Percentiles rank a stretch among this genome's conserved stretches.
Conservation (phyloP, 768 basidiomycete species). For the Gymnopilus dilepis region DNA sequence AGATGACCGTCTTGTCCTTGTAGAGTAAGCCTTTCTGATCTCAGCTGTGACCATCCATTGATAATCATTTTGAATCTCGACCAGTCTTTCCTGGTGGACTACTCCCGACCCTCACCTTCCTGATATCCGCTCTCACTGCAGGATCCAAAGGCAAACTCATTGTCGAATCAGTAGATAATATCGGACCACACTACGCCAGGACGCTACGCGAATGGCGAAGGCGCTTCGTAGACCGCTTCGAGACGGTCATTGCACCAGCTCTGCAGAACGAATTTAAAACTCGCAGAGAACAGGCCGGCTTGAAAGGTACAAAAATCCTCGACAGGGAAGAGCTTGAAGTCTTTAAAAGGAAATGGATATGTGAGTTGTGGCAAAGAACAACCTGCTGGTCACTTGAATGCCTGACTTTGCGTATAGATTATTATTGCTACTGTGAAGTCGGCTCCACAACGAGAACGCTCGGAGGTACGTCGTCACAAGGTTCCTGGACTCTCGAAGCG, state of each 20-base stretch:
- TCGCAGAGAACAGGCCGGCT: constrained; percentile 42
- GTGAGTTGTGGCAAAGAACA: constrained; percentile 40
- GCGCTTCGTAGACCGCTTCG: constrained; percentile 64
- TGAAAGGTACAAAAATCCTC: constrained; percentile 17
- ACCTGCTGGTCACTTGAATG: too few relatives aligned
- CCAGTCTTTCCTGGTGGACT: constrained; percentile 75
- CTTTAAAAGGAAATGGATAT: constrained; percentile 78
- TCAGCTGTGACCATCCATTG: constrained; percentile 7
- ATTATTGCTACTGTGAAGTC: constrained; percentile 74
- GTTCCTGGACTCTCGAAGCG: neutral
- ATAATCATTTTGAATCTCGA: neutral
- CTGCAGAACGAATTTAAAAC: constrained; percentile 65
- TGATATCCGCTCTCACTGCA: constrained; percentile 47
- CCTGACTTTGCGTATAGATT: constrained; percentile 23
- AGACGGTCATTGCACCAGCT: constrained; percentile 60
- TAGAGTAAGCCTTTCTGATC: neutral
- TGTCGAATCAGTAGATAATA: constrained; percentile 71
- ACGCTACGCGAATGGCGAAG: constrained; percentile 79
- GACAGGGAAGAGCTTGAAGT: constrained; percentile 67
- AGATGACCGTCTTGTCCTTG: neutral
- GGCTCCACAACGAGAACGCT: constrained; percentile 70
- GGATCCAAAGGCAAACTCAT: constrained; percentile 61
- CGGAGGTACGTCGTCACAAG: constrained; percentile 51
- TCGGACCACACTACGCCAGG: constrained; percentile 79
- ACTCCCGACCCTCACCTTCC: constrained; percentile 66